Percentiles rank a stretch among this genome's conserved stretches.
Evolutionary conservation across 2,329 filamentous ascomycete species (phyloP).

Genomic region (Microcyclospora pomicola): DNA sequence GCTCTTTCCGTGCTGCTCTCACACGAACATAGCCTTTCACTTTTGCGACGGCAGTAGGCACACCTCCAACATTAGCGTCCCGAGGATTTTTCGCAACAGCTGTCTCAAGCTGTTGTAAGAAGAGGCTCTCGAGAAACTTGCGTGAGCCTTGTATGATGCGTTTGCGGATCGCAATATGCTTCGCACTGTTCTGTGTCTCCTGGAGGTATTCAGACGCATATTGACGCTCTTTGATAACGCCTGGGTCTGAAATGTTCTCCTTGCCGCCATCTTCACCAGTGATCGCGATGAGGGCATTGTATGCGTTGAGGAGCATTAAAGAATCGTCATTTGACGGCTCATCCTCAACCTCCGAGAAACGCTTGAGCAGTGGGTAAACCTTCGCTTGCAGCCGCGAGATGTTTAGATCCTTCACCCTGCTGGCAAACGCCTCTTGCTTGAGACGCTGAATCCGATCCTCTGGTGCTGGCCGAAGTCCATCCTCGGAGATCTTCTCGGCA

Average conservation of each 20-base stretch:
- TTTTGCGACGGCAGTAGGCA: constrained; percentile 78
- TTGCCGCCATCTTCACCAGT: constrained; percentile 55
- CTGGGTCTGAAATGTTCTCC: constrained; percentile 45
- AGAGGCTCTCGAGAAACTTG: constrained; percentile 65
- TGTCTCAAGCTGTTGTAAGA: constrained; percentile 62
- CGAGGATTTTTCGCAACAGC: constrained; percentile 70
- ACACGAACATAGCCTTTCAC: constrained; percentile 85
- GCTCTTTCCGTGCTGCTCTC: constrained; percentile 63
- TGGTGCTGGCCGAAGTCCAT: constrained; percentile 35
- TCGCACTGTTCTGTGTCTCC: constrained; percentile 50
- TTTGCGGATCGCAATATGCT: constrained; percentile 56
- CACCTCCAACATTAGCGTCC: constrained; percentile 78
- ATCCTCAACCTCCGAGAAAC: constrained; percentile 61
- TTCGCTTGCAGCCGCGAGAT: constrained; percentile 50
- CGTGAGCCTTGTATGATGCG: constrained; percentile 70
- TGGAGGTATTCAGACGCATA: constrained; percentile 68
- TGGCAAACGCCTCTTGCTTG: constrained; percentile 69
- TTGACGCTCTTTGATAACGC: constrained; percentile 58
- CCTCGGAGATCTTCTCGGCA: constrained; percentile 33
- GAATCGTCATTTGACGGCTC: constrained; percentile 51
- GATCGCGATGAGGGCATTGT: constrained; percentile 66
- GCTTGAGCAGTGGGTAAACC: constrained; percentile 59
- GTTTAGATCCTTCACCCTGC: constrained; percentile 69
- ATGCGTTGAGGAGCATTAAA: constrained; percentile 60
- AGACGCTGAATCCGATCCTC: constrained; percentile 68